Evolutionary conservation across 2,329 filamentous ascomycete species (phyloP), one percentile per base, ranked within the genome.

Genomic region (Penicillium sp.): DNA sequence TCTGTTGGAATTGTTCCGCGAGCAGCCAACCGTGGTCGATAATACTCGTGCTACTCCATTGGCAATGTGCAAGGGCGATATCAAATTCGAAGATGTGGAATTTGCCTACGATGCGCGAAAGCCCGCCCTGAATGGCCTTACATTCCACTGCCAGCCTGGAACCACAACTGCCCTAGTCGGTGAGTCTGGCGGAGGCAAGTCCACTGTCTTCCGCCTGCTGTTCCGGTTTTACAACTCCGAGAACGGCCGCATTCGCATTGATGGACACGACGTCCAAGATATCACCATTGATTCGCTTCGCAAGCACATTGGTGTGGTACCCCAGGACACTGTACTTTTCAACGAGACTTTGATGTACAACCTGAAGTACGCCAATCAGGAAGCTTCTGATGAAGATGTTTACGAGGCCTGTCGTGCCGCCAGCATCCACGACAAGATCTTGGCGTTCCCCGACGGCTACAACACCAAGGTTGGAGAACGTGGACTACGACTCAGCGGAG

Each of bases 261-360:
- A 97, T 68, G 91, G 88, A 7, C 83, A 87, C 55, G 86, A 97
- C 68, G 89, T 97, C 45, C 86, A 89, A 71, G 86, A 92, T 61
- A 78, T 96, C 55, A 96, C 91, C 1, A 97, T 97, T 64, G 90
- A 97, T 74, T 96, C 92, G n/a, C 81, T 99, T 52, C 86, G 94
- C 62, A 83, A 84, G 55, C 88, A 92, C 70, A 97, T 99, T 66
- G 94, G 94, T 22, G 93, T 99, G 41, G 94, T 99, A 6, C 94
- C 94, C 1, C 94, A 99, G 72, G 94, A 99, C 67, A 97, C 93
- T 4, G 89, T 96, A 5, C 80, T 97, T 42, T 97, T 97, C 81
- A 96, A 96, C 71, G 92, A 96, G 72, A 88, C 89, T 1, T 78
- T 97, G 59, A 94, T 96, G 90, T 96, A 96, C 77, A 97, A 97